Conservation (phyloP, 306 rosid species). For the Cicer yamashitae region DNA sequence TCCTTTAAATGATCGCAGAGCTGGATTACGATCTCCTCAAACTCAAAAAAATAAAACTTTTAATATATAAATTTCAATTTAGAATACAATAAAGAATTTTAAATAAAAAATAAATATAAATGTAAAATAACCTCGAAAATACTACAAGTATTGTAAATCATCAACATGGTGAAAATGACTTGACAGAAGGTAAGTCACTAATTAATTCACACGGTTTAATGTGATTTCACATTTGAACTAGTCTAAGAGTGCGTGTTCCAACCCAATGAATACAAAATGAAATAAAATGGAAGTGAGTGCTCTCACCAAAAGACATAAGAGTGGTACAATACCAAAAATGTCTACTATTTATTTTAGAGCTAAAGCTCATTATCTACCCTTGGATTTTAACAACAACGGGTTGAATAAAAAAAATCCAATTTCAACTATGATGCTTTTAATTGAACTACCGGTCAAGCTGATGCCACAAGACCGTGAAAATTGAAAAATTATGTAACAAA, state of each 20-base stretch:
- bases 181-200: neutral
- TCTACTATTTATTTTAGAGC: constrained; percentile 9
- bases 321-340: constrained; percentile 33
- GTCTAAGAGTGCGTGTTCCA: constrained; percentile 42
- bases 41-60: no score
- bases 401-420: no score
- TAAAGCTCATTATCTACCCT: constrained; percentile 5
- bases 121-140: no score
- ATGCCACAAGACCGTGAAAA: no score
- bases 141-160: constrained; percentile 9
- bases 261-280: constrained; percentile 20
- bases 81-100: no score
- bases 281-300: neutral
- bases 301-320: neutral
- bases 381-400: neutral
- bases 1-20: no score
- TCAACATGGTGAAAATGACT: constrained; percentile 44
- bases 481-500: no score
- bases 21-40: no score
- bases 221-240: constrained; percentile 48
- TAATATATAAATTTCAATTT: no score
- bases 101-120: no score
- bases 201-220: constrained; percentile 17
- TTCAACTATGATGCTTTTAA: no score
- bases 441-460: no score